Evolutionary conservation across 2,329 filamentous ascomycete genomes (phyloP).

Genomic region (Colletotrichum cereale): DNA sequence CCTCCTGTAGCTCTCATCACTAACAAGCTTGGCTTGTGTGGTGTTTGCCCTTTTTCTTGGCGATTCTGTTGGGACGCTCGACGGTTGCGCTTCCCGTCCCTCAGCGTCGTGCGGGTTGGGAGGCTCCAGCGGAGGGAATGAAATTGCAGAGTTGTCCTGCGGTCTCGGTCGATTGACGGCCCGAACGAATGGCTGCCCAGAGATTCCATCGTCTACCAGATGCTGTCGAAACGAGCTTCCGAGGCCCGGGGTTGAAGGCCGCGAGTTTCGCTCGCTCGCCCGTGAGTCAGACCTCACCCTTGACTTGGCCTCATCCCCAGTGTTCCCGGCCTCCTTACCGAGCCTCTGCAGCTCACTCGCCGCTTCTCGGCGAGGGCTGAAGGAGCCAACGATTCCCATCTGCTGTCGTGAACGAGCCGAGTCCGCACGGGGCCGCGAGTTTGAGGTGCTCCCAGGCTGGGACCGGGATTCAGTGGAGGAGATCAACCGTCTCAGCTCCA

Average conservation of each 20-base stretch:
- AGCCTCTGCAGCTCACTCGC: constrained; percentile 16
- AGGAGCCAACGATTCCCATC: constrained; percentile 36
- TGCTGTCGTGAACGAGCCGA: constrained; percentile 37
- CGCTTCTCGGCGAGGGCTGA: constrained; percentile 32
- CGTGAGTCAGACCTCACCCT: constrained; percentile 35
- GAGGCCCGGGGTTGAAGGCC: constrained; percentile 25
- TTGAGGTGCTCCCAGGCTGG: background rate
- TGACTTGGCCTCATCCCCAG: background rate
- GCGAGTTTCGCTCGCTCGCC: constrained; percentile 33
- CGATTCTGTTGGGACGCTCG: background rate
- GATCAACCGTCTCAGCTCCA: constrained; percentile 35
- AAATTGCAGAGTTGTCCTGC: constrained; percentile 13
- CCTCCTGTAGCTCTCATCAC: constrained; percentile 23
- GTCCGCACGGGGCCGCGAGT: constrained; percentile 28
- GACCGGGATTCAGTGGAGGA: constrained; percentile 5
- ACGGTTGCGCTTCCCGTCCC: background rate
- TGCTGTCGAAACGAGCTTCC: constrained; percentile 23
- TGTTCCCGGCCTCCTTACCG: constrained; percentile 13
- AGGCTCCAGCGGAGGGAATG: constrained; percentile 40
- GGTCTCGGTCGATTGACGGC: constrained; percentile 51
- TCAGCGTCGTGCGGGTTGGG: background rate
- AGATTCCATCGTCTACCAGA: constrained; percentile 63
- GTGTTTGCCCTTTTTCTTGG: background rate
- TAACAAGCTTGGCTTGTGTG: constrained; percentile 6
- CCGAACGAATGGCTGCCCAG: constrained; percentile 66